phyloP scores from a whole-genome alignment of 2,329 filamentous ascomycete species.

The Paramyrothecium sp. region DNA sequence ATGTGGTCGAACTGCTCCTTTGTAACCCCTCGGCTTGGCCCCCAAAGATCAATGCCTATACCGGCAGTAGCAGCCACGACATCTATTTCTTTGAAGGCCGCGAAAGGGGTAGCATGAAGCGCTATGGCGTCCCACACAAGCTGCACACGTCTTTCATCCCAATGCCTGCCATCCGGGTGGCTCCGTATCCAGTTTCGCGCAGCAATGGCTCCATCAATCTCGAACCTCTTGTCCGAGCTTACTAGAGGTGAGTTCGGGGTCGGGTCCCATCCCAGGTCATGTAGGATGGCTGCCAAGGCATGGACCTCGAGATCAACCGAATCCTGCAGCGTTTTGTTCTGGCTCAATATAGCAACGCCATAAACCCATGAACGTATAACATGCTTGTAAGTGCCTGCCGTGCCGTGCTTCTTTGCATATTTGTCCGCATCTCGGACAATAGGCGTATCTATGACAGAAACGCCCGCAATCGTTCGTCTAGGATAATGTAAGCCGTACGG shows the following conservation, averaged over 20 bases:
- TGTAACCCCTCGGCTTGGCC: background rate
- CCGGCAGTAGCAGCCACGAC: background rate
- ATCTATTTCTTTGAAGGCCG: background rate
- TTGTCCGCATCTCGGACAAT: background rate
- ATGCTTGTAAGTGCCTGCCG: background rate
- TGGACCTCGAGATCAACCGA: background rate
- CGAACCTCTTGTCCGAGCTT: background rate
- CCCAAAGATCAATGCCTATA: background rate
- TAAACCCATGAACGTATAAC: background rate
- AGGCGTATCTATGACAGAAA: background rate
- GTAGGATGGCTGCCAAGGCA: background rate
- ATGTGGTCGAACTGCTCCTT: background rate
- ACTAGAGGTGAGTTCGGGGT: background rate
- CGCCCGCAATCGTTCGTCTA: no score
- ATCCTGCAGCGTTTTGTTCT: background rate
- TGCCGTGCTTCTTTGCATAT: background rate
- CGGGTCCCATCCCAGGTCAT: background rate
- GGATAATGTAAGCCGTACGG: no score
- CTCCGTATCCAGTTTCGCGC: background rate
- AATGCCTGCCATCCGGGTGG: background rate
- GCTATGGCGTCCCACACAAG: conserved; percentile 14
- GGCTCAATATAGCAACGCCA: background rate
- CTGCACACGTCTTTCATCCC: background rate
- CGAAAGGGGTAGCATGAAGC: background rate
- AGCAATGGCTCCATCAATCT: background rate